Base-by-base conservation (phyloP, 2,329 filamentous ascomycete species). In the Trichoderma polysporum region DNA sequence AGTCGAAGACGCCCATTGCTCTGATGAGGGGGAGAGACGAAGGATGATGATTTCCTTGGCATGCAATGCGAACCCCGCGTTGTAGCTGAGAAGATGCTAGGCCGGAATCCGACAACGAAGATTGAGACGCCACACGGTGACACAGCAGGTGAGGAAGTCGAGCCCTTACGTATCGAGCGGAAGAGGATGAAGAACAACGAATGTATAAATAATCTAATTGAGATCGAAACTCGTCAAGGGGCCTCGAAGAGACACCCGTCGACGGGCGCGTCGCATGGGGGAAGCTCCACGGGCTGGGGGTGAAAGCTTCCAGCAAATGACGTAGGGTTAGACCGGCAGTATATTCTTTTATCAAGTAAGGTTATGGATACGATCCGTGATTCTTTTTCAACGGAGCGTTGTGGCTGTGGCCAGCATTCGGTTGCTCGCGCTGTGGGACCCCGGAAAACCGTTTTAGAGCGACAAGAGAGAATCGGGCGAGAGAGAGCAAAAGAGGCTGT, bases 1-100 rank as follows among this genome's bases (percentile, higher is more conserved):
- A 85, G 75, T 86, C 82, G 74, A 77, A 74, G 75, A 76, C 80
- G 72, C 73, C 74, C 77, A 77, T 79, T 71, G 70, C 76, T 61
- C 47, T 52, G 47, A 49, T 50, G 37, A 53, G 35, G 31, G 22
- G 7, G 37, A 41, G 47, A 61, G 37, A 22, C 10, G 15, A 45
- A 45, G 29, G 31, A 35, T 47, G 31, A 22, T 35, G 57, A 53
- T 22, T 31, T 47, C 41, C 45, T 49, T 45, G 39, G 52, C 49
- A 54, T 57, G 27, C 54, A 15, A 59, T 45, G 49, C 52, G 53
- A 68, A 53, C 66, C 66, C 66, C 66, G 54, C 66, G 52, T 59
- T 62, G 54, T 25, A 58, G 29, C 50, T 39, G 35, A 66, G 7
- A 25, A 47, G 29, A 41, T 27, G 61, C 50, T 41, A 45, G 35